Base-by-base conservation (phyloP, 2,329 filamentous ascomycete species). In the Davidsoniella eucalypti region DNA sequence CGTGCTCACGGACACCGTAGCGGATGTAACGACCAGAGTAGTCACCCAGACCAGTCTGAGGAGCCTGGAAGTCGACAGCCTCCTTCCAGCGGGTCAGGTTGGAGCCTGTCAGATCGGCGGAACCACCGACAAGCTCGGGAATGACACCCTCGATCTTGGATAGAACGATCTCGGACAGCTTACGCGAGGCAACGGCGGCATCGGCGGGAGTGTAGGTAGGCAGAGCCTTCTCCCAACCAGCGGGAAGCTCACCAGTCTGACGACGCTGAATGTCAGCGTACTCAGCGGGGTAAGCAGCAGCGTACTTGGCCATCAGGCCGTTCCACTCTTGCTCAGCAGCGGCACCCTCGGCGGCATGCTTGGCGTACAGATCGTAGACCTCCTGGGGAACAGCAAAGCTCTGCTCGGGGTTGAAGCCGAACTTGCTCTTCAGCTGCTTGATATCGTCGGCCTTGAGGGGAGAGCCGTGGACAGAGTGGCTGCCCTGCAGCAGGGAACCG, bases 21-120 rank as follows among this genome's bases (percentile, higher is more conserved):
- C 86, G 82, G 65, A 94, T 75, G 67, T 98, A 98, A 61, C 92
- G 87, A 61, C 92, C 92, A 59, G 75, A 69, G 73, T 86, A 94
- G 69, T 90, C 80, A 63, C 92, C 92, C 60, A 98, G 84, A 56
- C 84, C 83, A 56, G 78, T 82, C 61, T 77, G 73, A 54, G 87
- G 85, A 56, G 88, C 86, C 75, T 98, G 92, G 82, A 98, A 96
- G 75, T 98, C 92, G 58, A 90, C 79, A 52, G 92, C 90, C 50
- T 80, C 77, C 84, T 96, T 98, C 87, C 88, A 95, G 66, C 88
- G 82, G 59, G 92, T 98, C 73, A 96, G 82, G 79, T 98, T 98
- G 65, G 92, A 96, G 64, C 87, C 87, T 65, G 92, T 98, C 75
- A 98, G 69, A 76, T 98, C 92, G 60, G 92, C 92, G 57, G 92